phyloP scores from a whole-genome alignment of 1,284 basidiomycete genomes.

The Ceratobasidium sp. region DNA sequence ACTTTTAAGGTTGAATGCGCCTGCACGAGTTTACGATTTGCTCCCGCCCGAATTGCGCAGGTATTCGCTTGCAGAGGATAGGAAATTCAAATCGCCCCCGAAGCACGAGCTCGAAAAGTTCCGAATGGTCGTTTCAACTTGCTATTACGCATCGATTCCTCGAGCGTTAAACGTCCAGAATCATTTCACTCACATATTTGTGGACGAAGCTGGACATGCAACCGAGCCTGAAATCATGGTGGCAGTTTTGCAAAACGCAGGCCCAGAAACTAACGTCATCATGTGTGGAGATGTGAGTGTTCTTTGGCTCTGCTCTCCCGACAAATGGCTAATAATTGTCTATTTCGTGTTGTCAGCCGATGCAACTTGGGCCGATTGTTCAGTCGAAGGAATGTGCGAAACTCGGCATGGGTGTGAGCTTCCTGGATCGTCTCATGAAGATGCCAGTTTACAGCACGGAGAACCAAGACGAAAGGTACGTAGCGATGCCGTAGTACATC shows the following conservation, averaged over 20 bases:
- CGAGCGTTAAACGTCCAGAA: slow-evolving; percentile 63
- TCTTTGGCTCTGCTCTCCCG: neutral
- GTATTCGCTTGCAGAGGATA: slow-evolving; percentile 14
- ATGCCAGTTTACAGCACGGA: slow-evolving; percentile 57
- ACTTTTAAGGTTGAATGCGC: slow-evolving; percentile 69
- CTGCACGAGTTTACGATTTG: slow-evolving; percentile 55
- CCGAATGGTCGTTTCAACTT: slow-evolving; percentile 66
- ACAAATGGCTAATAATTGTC: neutral
- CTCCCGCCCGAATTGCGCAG: slow-evolving; percentile 26
- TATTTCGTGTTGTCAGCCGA: slow-evolving; percentile 50
- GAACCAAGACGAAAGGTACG: slow-evolving; percentile 45
- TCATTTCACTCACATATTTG: slow-evolving; percentile 66
- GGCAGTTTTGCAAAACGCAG: slow-evolving; percentile 52
- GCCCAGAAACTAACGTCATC: slow-evolving; percentile 58
- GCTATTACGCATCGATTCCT: slow-evolving; percentile 63
- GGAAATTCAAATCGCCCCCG: slow-evolving; percentile 24
- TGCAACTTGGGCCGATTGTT: slow-evolving; percentile 69
- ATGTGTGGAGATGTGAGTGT: slow-evolving; percentile 59
- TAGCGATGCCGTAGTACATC: neutral
- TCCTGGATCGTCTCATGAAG: slow-evolving; percentile 65
- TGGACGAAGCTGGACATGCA: slow-evolving; percentile 71
- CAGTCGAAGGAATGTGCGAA: slow-evolving; percentile 58
- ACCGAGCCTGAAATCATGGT: slow-evolving; percentile 67
- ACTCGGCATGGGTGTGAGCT: slow-evolving; percentile 62
- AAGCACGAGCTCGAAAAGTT: slow-evolving; percentile 55